These are phyloP conservation scores for Monosporascus sp. DNA, from an alignment of 2,329 filamentous ascomycete genomes.

Conservation along the genomic window DNA sequence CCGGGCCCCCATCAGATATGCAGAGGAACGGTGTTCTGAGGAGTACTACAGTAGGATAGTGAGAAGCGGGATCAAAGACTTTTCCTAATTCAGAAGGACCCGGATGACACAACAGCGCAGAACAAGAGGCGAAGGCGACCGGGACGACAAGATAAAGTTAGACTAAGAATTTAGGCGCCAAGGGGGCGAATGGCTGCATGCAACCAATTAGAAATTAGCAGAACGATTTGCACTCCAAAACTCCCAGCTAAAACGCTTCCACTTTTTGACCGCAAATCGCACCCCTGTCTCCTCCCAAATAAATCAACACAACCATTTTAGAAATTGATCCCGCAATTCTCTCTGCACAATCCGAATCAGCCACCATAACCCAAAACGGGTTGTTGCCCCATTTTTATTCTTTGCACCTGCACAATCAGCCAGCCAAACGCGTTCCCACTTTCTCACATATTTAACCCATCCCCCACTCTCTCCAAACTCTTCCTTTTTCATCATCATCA, in stretches of 20 bases:
- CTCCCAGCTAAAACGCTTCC: constrained; percentile 25
- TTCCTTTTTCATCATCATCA: constrained; percentile 18
- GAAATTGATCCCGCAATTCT: not conserved
- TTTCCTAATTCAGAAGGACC: not conserved
- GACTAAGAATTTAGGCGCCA: constrained; percentile 7
- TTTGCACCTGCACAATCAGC: constrained; percentile 25
- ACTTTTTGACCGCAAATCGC: constrained; percentile 23
- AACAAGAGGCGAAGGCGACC: not conserved
- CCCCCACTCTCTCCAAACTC: constrained; percentile 24
- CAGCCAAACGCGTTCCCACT: constrained; percentile 9
- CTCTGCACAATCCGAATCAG: constrained; percentile 3
- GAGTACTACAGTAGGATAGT: too few species aligned
- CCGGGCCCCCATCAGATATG: too few species aligned
- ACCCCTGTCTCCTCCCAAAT: constrained; percentile 28
- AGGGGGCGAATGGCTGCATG: constrained; percentile 3
- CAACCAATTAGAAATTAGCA: constrained; percentile 28
- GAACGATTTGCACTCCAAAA: constrained; percentile 10
- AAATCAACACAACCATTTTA: constrained; percentile 12
- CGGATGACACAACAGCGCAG: not conserved
- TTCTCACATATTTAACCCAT: constrained; percentile 27
- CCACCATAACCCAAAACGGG: constrained; percentile 7
- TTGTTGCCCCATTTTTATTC: not conserved
- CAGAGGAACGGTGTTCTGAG: too few species aligned
- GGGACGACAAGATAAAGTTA: not conserved
- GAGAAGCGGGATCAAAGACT: not conserved